Percentiles rank a stretch among this genome's conserved stretches.
Conservation (phyloP, 2,329 filamentous ascomycete genomes). For the Ilyonectria robusta region DNA sequence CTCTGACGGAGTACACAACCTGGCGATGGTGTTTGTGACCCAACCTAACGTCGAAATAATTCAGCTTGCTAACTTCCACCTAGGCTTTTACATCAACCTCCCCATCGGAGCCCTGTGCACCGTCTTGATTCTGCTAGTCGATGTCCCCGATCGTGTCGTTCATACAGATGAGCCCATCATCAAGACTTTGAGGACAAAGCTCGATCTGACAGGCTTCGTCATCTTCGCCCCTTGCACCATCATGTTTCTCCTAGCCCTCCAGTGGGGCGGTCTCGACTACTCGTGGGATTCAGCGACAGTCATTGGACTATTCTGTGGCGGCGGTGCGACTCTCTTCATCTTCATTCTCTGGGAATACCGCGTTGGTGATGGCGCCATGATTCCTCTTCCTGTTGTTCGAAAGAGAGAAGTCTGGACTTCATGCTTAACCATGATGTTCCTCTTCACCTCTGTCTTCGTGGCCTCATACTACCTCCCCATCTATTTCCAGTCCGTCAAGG, state of each 20-base stretch:
- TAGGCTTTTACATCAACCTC: slow-evolving; percentile 64
- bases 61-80: slow-evolving; percentile 23
- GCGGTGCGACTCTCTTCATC: slow-evolving; percentile 53
- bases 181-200: slow-evolving; percentile 45
- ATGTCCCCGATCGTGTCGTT: slow-evolving; percentile 53
- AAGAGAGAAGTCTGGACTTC: slow-evolving; percentile 60
- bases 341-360: slow-evolving; percentile 63
- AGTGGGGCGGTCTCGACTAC: slow-evolving; percentile 64
- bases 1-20: slow-evolving; percentile 55
- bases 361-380: slow-evolving; percentile 63
- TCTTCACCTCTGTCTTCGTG: slow-evolving; percentile 61
- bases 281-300: slow-evolving; percentile 61
- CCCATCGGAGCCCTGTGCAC: slow-evolving; percentile 58
- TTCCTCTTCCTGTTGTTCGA: slow-evolving; percentile 61
- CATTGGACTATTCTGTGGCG: slow-evolving; percentile 62
- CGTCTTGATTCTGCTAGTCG: slow-evolving; percentile 50
- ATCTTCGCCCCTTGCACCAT: slow-evolving; percentile 63
- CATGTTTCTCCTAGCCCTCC: slow-evolving; percentile 65
- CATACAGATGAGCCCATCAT: slow-evolving; percentile 28
- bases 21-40: slow-evolving; percentile 62
- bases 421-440: slow-evolving; percentile 58
- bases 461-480: slow-evolving; percentile 64
- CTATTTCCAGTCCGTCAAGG: slow-evolving; percentile 66
- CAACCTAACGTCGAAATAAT: too few relatives aligned
- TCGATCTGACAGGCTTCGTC: slow-evolving; percentile 62